Evolutionary conservation across 495 filamentous ascomycete genomes (phyloP), one percentile per base, ranked within the genome.

Genomic region (Daldinia caldariorum): DNA sequence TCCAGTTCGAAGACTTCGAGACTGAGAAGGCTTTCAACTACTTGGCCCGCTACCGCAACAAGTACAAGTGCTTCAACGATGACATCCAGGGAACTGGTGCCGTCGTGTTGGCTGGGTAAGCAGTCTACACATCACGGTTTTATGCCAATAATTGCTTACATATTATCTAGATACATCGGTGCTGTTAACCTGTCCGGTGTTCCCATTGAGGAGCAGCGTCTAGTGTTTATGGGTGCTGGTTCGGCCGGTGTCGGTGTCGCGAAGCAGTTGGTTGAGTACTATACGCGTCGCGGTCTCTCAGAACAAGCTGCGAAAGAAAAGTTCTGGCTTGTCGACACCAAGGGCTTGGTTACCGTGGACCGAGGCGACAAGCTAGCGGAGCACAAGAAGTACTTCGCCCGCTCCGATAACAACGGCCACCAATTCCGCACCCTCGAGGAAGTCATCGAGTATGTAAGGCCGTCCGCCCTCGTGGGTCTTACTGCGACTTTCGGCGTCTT

Each of bases 1-100:
- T 99, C 67, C 95, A 99, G 79, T 99, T 97, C 70, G 95, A 99
- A 81, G 95, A 99, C 70, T 98, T 97, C 82, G 97, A 99, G 86
- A 97, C 94, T 71, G 85, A 88, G 65, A 88, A 88, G 79, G 95
- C 95, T 13, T 99, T 99, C 88, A 91, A 92, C 61, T 92, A 94
- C 54, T 85, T 99, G 43, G 90, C 97, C 78, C 87, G 93, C 49
- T 98, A 97, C 78, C 90, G 90, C 51, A 86, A 91, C 72, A 87
- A 84, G 57, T 94, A 96, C 82, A 96, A 93, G 77, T 94, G 91
- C 83, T 99, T 99, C 87, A 99, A 99, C 76, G 95, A 99, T 75
- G 95, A 99, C 75, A 94, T 99, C 76, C 95, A 98, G 85, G 95
- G 95, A 73, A 99, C 95, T 72, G 95, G 95, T 66, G 94, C 95